Evolutionary conservation across 1,284 basidiomycete species (phyloP).

Genomic region (Trametes hirsuta): DNA sequence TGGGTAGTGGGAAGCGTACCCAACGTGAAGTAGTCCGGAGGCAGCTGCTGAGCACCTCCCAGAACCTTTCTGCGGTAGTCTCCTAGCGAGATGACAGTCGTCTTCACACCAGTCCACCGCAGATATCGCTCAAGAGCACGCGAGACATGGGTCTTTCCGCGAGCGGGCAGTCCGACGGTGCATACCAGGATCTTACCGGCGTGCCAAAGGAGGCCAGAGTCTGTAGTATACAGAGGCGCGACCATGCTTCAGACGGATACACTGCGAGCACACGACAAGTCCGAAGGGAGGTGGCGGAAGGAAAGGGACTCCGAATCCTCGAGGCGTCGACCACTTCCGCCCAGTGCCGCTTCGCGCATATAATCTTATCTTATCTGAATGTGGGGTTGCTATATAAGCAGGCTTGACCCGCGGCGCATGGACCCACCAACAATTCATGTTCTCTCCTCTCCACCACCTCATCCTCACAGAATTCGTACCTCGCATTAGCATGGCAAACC

Average conservation of each 20-base stretch:
- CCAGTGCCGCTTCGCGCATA: not conserved
- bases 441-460: slow-evolving; percentile 9
- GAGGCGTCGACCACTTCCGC: not conserved
- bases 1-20: slow-evolving; percentile 48
- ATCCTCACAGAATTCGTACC: not conserved
- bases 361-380: slow-evolving; percentile 8
- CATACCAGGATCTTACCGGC: slow-evolving; percentile 94
- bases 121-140: slow-evolving; percentile 95
- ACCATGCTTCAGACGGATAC: slow-evolving; percentile 58
- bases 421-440: slow-evolving; percentile 9
- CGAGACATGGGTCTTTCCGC: slow-evolving; percentile 97
- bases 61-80: slow-evolving; percentile 92
- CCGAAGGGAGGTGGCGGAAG: not conserved
- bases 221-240: slow-evolving; percentile 86
- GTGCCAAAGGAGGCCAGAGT: slow-evolving; percentile 85
- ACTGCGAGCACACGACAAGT: slow-evolving; percentile 2
- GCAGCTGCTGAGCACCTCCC: slow-evolving; percentile 87
- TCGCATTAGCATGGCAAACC: slow-evolving; percentile 20
- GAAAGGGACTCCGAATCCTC: not conserved
- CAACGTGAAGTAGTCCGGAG: slow-evolving; percentile 89
- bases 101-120: slow-evolving; percentile 97
- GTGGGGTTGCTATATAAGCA: slow-evolving; percentile 8
- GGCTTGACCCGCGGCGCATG: not conserved
- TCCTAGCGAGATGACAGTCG: slow-evolving; percentile 91
- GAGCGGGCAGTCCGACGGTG: slow-evolving; percentile 89